A percentile compares a stretch with the other conserved stretches of the same genome.
phyloP scores from a whole-genome alignment of 2,329 filamentous ascomycete species.

The Dothideomycetidae sp. region DNA sequence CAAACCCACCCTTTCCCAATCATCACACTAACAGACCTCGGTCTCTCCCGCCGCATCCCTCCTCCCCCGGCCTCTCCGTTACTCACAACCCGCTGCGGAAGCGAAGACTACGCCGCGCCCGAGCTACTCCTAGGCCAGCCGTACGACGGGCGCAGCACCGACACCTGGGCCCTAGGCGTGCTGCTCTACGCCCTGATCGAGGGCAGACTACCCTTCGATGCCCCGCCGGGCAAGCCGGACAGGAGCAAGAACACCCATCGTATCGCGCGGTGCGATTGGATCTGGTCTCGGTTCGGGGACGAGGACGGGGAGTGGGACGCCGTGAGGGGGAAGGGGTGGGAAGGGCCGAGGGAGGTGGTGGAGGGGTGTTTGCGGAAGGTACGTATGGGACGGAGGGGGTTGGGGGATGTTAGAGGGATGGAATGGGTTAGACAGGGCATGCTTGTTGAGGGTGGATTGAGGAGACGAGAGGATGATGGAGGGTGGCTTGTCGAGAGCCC shows the following conservation, averaged over 20 bases:
- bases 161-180: conserved; percentile 91
- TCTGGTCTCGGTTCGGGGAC: conserved; percentile 76
- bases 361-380: conserved; percentile 75
- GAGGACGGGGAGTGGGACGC: conserved; percentile 77
- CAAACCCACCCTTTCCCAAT: conserved; percentile 65
- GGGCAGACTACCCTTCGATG: conserved; percentile 84
- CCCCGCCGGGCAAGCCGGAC: conserved; percentile 64
- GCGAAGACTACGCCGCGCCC: conserved; percentile 91
- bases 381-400: conserved; percentile 55
- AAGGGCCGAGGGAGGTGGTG: conserved; percentile 66
- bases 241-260: conserved; percentile 65
- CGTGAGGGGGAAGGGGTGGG: conserved; percentile 45
- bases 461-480: conserved; percentile 38
- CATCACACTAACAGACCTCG: conserved; percentile 80
- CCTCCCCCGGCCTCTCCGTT: conserved; percentile 61
- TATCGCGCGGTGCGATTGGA: conserved; percentile 93
- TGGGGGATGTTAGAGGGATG: conserved; percentile 57
- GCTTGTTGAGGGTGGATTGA: conserved; percentile 45
- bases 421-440: conserved; percentile 70
- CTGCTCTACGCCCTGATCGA: conserved; percentile 87
- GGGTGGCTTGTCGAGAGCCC: conserved; percentile 9
- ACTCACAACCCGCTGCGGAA: conserved; percentile 86
- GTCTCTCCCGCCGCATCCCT: conserved; percentile 71
- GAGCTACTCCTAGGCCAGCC: conserved; percentile 91
- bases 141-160: conserved; percentile 82